A percentile compares a stretch with the other conserved stretches of the same genome.
Evolutionary conservation across 2,329 filamentous ascomycete species (phyloP).

Genomic region (Rhinocladiella similis): DNA sequence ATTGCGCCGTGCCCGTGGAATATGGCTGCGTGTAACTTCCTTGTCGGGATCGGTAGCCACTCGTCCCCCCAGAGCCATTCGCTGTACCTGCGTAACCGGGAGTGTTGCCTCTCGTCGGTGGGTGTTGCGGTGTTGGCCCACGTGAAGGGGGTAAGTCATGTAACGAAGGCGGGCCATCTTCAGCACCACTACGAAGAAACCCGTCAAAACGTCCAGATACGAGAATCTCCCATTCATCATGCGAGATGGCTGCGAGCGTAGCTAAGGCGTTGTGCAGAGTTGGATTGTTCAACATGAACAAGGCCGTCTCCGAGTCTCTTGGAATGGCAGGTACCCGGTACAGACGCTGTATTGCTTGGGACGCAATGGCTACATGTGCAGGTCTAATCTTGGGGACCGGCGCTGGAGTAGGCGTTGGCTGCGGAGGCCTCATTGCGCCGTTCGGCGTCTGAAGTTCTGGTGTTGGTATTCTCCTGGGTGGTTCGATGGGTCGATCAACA

Average conservation of each 20-base stretch:
- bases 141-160: slow-evolving; percentile 31
- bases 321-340: slow-evolving; percentile 74
- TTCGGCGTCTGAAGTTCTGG: slow-evolving; percentile 21
- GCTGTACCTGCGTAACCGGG: slow-evolving; percentile 36
- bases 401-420: slow-evolving; percentile 62
- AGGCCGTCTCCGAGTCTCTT: slow-evolving; percentile 80
- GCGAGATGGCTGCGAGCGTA: slow-evolving; percentile 82
- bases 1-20: slow-evolving; percentile 53
- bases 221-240: slow-evolving; percentile 94
- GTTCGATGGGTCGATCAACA: slow-evolving; percentile 45
- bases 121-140: slow-evolving; percentile 23
- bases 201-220: slow-evolving; percentile 93
- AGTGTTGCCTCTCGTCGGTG: slow-evolving; percentile 31
- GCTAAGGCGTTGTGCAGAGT: slow-evolving; percentile 81
- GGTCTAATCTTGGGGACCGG: slow-evolving; percentile 66
- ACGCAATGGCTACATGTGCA: slow-evolving; percentile 72
- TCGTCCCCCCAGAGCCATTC: slow-evolving; percentile 44
- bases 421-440: slow-evolving; percentile 9
- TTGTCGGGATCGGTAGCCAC: slow-evolving; percentile 42
- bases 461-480: slow-evolving; percentile 27
- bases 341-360: slow-evolving; percentile 76
- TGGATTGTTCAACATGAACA: slow-evolving; percentile 82
- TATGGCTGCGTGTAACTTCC: slow-evolving; percentile 48
- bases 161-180: slow-evolving; percentile 47
- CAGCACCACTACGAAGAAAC: slow-evolving; percentile 90